phyloP scores from a whole-genome alignment of 352 stramenopile genomes.

The Pythium plurisporium region DNA sequence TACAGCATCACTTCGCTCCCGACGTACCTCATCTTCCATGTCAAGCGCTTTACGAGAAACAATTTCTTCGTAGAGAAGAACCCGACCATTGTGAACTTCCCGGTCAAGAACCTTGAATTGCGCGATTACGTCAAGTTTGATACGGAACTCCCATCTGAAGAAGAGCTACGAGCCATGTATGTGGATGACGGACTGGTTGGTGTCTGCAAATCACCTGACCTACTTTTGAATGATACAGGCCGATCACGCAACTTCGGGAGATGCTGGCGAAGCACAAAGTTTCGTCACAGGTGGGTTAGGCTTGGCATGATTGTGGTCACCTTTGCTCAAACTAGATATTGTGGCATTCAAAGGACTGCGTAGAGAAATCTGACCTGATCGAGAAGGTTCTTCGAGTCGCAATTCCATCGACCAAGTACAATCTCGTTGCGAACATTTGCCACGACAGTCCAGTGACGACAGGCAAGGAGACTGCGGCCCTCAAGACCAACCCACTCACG shows the following conservation, averaged over 20 bases:
- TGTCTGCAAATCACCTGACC: neutral
- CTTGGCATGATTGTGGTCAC: too few relatives aligned
- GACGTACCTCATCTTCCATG: slow-evolving; percentile 95
- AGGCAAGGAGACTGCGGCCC: slow-evolving; percentile 74
- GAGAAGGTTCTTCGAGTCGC: slow-evolving; percentile 51
- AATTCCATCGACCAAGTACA: slow-evolving; percentile 89
- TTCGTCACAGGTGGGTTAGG: slow-evolving; percentile 8
- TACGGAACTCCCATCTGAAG: slow-evolving; percentile 37
- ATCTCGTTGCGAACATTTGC: slow-evolving; percentile 97
- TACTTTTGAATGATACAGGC: neutral
- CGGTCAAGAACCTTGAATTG: slow-evolving; percentile 98
- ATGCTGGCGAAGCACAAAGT: slow-evolving; percentile 12
- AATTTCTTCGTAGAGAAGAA: slow-evolving; percentile 99
- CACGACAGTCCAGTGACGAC: slow-evolving; percentile 94
- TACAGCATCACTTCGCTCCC: slow-evolving; percentile 94
- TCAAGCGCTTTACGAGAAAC: slow-evolving; percentile 97
- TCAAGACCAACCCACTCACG: slow-evolving; percentile 92
- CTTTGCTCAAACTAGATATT: too few relatives aligned
- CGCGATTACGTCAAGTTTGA: slow-evolving; percentile 81
- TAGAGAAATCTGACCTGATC: slow-evolving; percentile 77
- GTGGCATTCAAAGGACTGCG: too few relatives aligned
- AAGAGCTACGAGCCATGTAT: slow-evolving; percentile 41
- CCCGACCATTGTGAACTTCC: slow-evolving; percentile 99
- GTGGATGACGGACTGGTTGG: slow-evolving; percentile 12
- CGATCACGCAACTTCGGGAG: slow-evolving; percentile 7